Base-by-base conservation (phyloP, 345 rosid species). In the Laguncularia racemosa region DNA sequence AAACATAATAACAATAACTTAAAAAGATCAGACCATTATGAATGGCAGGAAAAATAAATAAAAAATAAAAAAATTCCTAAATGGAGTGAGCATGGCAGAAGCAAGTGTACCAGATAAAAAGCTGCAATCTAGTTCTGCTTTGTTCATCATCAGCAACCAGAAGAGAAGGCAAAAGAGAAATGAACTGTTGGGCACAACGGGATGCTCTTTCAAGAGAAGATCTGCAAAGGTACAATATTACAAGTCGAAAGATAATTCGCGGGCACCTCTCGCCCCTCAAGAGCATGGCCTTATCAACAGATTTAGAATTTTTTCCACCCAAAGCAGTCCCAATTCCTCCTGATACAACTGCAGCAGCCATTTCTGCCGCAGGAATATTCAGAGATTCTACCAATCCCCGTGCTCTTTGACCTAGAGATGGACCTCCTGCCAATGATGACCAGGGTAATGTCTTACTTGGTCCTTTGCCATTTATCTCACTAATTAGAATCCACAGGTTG, bases 261-360 rank as follows among this genome's bases (percentile, higher is more conserved):
- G 96, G 95, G 67, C 95, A 86, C 72, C 86, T 89, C 63, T 92
- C 96, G 48, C 93, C 95, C 66, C 98, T 83, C 71, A 92, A 77
- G 62, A 83, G 84, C 96, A 92, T 88, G 17, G 98, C 98, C 77
- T 83, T 92, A 67, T 92, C 98, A 59, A 77, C 80, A 51, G 51
- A 81, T 84, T 81, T 88, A 74, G 71, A 81, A 55, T 83, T 73
- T 68, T 81, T 92, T 70, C 90, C 90, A 76, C 85, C 81, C 73
- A 84, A 73, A 40, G 96, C 98, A 86, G 78, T 85, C 61, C 95
- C 78, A 66, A 91, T 84, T 57, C 98, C 98, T 67, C 98, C 98
- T 14, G 98, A 84, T 16, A 86, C 96, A 76, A 92, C 98, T 63
- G 81, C 96, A 20, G 96, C 96, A 55, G 98, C 98, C 98, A 92